These are phyloP conservation scores for Fusarium virguliforme DNA, from an alignment of 2,329 filamentous ascomycete genomes.

Conservation along the genomic window DNA sequence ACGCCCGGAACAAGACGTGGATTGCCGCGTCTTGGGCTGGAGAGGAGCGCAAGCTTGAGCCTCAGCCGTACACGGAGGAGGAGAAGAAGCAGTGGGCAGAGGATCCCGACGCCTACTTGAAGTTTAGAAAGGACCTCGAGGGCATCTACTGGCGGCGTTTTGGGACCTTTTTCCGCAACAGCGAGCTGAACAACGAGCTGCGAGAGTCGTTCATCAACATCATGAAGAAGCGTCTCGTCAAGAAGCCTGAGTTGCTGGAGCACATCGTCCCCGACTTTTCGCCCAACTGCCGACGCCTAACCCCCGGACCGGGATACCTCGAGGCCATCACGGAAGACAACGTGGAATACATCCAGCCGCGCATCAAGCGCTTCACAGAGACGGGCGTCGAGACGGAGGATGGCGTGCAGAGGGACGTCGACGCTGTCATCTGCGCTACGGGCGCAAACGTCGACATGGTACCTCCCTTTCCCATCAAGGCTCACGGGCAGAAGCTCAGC, in stretches of 20 bases:
- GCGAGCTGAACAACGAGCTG: slow-evolving; percentile 64
- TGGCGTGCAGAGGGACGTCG: slow-evolving; percentile 70
- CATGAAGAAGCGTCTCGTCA: slow-evolving; percentile 69
- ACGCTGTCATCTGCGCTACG: slow-evolving; percentile 78
- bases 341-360: slow-evolving; percentile 72
- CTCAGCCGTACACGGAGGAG: slow-evolving; percentile 70
- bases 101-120: slow-evolving; percentile 73
- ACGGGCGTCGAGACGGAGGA: slow-evolving; percentile 74
- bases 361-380: slow-evolving; percentile 71
- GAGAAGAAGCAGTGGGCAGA: slow-evolving; percentile 71
- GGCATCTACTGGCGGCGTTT: slow-evolving; percentile 75
- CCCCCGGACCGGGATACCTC: slow-evolving; percentile 77
- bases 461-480: slow-evolving; percentile 73
- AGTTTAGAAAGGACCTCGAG: slow-evolving; percentile 72
- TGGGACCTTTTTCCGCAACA: slow-evolving; percentile 68
- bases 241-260: slow-evolving; percentile 70
- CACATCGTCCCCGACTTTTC: slow-evolving; percentile 75
- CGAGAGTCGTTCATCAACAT: slow-evolving; percentile 62
- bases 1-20: slow-evolving; percentile 77
- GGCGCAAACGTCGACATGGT: slow-evolving; percentile 74
- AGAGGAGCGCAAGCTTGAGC: slow-evolving; percentile 68
- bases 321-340: slow-evolving; percentile 75
- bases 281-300: slow-evolving; percentile 75
- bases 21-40: slow-evolving; percentile 75
- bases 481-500: slow-evolving; percentile 68